Evolutionary conservation across 1,284 basidiomycete genomes (phyloP), one percentile per base, ranked within the genome.

Genomic region (Schizophyllum amplum): DNA sequence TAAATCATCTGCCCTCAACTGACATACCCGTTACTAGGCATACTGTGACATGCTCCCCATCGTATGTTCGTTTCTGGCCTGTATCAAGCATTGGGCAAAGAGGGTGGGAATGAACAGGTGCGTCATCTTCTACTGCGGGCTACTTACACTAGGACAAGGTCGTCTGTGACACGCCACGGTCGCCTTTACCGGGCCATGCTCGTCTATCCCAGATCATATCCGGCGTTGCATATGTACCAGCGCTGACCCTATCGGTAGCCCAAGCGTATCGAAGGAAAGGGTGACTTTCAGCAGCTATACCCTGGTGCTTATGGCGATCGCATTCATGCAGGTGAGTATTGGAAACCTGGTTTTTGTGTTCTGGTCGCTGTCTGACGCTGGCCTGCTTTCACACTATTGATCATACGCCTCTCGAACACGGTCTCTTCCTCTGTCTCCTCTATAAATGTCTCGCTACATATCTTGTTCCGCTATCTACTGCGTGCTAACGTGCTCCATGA

Each of bases 211-310:
- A n/a, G n/a, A n/a, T n/a, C n/a, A n/a, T n/a, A n/a, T n/a, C n/a
- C n/a, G n/a, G n/a, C n/a, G n/a, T n/a, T n/a, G n/a, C n/a, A n/a
- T n/a, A n/a, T n/a, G n/a, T 33, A 33, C 5, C 27, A 13, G 13
- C 13, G 27, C 27, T 42, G 33, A 42, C 33, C 33, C 7, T 9
- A 2, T 42, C 7, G 3, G 13, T 17, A 42, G 33, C 13, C 33
- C 33, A 2, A 42, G 33, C 17, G 17, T 17, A 9, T 9, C 33
- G 17, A 42, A 42, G 13, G 13, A 22, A 2, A 60, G 64, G 0
- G 54, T 63, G 1, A 75, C 76, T 2, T 83, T 83, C 62, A 83
- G 77, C 61, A 84, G 82, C 60, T 84, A 84, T 66, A 71, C 81
- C 2, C 65, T 83, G n/a, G 69, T 73, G 4, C 60, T 84, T 61